Base-by-base conservation (phyloP, 768 basidiomycete species). In the Suillus tomentosus region DNA sequence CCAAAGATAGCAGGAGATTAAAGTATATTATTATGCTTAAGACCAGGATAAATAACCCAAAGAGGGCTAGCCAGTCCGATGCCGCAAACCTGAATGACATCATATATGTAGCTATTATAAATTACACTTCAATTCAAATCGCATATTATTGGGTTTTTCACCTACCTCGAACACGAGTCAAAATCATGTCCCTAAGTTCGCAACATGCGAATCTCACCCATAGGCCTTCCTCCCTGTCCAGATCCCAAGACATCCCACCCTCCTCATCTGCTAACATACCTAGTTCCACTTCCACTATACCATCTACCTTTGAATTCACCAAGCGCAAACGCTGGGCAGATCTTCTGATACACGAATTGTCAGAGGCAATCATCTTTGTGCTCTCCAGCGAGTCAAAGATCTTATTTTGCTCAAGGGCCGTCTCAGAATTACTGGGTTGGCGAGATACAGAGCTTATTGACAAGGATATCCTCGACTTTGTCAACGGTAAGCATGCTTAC, bases 261-360 rank as follows among this genome's bases (percentile, higher is more conserved):
- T 55, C 22, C 9, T 62, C 34, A 13, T 11, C 57, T 15, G 22
- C 13, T 17, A 64, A 50, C 42, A 24, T 31, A 9, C 54, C 53
- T 19, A 34, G 7, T 11, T 17, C 51, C 13, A 37, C 47, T 3
- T 19, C 56, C 34, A 63, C 48, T 24, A 15, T 40, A 15, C 6
- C 57, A 1, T 69, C 78, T 9, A 78, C 79, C 14, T 95, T 87
- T 69, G 94, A 95, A 73, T 95, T 95, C 73, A 92, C 91, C 0
- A 93, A 92, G 72, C 80, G 93, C 62, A 94, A 94, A 73, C 83
- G 88, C 62, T 95, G 94, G 94, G 89, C 88, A 19, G 93, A 95
- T 73, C 79, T 95, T 15, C 80, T 94, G 31, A 76, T 91, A 64
- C 82, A 86, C 1, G 94, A 94, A 72, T 83, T 93, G 37, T 85